Evolutionary conservation across 2,329 filamentous ascomycete genomes (phyloP).

Genomic region (Ramularia endophylla): DNA sequence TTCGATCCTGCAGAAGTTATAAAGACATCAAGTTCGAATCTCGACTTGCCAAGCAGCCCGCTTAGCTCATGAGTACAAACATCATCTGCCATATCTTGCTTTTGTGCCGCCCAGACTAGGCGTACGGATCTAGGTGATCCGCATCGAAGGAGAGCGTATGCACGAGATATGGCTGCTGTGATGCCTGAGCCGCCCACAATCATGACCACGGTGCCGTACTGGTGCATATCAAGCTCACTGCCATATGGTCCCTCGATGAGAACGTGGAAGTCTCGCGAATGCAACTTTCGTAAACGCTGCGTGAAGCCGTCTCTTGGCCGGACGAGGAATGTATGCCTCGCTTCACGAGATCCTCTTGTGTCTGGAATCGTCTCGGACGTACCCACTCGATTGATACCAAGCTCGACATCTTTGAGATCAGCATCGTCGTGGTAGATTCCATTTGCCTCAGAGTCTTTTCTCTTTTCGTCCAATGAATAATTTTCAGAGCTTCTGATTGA

Average conservation of each 20-base stretch:
- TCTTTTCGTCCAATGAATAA: background rate
- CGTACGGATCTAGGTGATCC: background rate
- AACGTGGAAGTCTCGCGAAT: constrained; percentile 1
- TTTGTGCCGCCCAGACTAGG: constrained; percentile 5
- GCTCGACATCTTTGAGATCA: background rate
- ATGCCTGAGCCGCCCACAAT: constrained; percentile 7
- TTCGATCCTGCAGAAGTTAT: background rate
- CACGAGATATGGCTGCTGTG: constrained; percentile 4
- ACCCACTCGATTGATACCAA: background rate
- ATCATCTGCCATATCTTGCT: constrained; percentile 1
- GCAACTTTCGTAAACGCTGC: constrained; percentile 29
- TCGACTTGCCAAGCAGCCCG: constrained; percentile 1
- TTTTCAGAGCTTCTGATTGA: background rate
- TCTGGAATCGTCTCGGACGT: constrained; percentile 8
- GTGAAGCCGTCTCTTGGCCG: constrained; percentile 49
- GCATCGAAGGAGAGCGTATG: background rate
- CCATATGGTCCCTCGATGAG: constrained; percentile 11
- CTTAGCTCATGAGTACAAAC: constrained; percentile 4
- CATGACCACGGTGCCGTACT: background rate
- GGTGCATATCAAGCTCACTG: background rate
- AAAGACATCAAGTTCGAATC: constrained; percentile 2
- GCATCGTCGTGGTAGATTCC: too few species aligned
- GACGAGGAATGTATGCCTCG: constrained; percentile 42
- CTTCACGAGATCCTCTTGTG: background rate
- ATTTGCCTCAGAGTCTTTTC: background rate